A percentile compares a stretch with the other conserved stretches of the same genome.
Evolutionary conservation across 352 stramenopile species (phyloP).

Genomic region (Phytophthora capsici): DNA sequence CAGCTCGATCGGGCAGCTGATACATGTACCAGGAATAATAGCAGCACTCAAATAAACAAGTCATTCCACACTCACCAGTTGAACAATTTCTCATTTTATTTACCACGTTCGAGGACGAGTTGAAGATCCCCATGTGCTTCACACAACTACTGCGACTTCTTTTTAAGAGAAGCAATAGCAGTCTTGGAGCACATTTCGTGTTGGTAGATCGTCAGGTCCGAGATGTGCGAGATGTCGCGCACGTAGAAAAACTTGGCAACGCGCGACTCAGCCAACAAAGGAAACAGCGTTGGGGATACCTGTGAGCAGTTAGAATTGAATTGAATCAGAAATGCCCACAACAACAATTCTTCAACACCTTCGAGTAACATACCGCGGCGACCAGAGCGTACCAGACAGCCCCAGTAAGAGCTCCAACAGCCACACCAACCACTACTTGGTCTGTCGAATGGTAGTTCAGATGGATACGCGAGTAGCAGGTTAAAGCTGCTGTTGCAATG

Average conservation of each 20-base stretch:
- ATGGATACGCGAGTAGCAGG: constrained; percentile 78
- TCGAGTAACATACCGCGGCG: constrained; percentile 24
- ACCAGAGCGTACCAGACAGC: constrained; percentile 62
- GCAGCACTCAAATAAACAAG: background rate
- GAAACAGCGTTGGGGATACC: constrained; percentile 66
- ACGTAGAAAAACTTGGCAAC: constrained; percentile 73
- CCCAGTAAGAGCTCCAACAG: constrained; percentile 53
- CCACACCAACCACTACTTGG: constrained; percentile 68
- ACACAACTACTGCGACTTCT: constrained; percentile 37
- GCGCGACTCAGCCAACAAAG: constrained; percentile 47
- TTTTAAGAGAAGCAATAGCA: constrained; percentile 23
- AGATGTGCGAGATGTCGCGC: constrained; percentile 79
- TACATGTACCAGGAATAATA: too few relatives aligned
- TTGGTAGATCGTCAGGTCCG: constrained; percentile 83
- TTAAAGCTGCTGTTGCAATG: constrained; percentile 52
- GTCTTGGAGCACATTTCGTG: constrained; percentile 57
- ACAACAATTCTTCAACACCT: background rate
- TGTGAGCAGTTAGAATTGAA: constrained; percentile 14
- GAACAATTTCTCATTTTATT: constrained; percentile 17
- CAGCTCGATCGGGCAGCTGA: too few relatives aligned
- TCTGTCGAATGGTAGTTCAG: constrained; percentile 81
- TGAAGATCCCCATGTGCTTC: background rate
- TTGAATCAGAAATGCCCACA: background rate
- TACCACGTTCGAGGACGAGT: constrained; percentile 1
- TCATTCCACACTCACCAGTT: background rate